A percentile compares a stretch with the other conserved stretches of the same genome.
Evolutionary conservation across 1,284 basidiomycete genomes (phyloP).

Genomic region (Somion occarium): DNA sequence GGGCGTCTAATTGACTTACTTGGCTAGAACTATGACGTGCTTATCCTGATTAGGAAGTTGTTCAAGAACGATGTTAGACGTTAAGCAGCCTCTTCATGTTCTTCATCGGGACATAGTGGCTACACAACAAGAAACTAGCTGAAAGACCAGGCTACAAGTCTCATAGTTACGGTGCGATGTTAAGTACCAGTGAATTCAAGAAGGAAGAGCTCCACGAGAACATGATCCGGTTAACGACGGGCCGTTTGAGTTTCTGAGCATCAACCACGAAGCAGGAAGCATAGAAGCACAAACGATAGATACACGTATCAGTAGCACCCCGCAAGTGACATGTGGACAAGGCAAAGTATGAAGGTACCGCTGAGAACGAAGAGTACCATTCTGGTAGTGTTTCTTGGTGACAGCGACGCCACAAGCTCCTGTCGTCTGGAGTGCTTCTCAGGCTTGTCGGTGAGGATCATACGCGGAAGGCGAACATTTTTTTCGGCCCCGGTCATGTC

Average conservation of each 20-base stretch:
- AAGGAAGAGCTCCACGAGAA: neutral
- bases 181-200: too few relatives aligned
- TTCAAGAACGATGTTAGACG: neutral
- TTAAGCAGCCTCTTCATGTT: too few relatives aligned
- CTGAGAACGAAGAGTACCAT: neutral
- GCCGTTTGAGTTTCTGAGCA: neutral
- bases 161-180: too few relatives aligned
- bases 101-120: too few relatives aligned
- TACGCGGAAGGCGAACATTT: neutral
- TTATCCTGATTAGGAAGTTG: neutral
- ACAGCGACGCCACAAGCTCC: neutral
- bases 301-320: neutral
- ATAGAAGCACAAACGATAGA: too few relatives aligned
- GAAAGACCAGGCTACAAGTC: too few relatives aligned
- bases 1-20: neutral
- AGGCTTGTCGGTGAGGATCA: neutral
- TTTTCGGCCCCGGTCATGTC: neutral
- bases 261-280: neutral
- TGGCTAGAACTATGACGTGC: too few relatives aligned
- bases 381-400: neutral
- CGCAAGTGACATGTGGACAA: neutral
- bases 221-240: neutral
- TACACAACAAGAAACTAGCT: too few relatives aligned
- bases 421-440: neutral
- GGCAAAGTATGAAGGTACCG: too few relatives aligned